Base-by-base conservation (phyloP, 768 basidiomycete genomes). In the Leccinum truebloodii region DNA sequence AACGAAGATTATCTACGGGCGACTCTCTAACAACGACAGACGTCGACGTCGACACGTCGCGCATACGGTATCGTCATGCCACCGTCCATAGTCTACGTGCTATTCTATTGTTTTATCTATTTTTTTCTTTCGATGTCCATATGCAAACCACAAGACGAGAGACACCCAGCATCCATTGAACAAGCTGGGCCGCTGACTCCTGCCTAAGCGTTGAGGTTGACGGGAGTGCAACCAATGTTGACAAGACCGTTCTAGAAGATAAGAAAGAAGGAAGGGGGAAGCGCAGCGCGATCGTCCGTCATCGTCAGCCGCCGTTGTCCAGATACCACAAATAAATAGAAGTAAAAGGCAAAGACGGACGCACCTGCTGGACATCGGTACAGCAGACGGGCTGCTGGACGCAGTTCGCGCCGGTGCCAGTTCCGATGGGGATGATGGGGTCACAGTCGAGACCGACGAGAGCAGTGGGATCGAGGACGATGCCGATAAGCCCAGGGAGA, bases 341-440 rank as follows among this genome's bases (percentile, higher is more conserved):
- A 22, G 0, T 2, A 10, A n/a, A 35, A 32, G 20, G n/a, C 6
- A 30, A 20, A 32, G 20, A 16, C 14, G 10, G 5, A 63, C 55
- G 55, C 12, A 63, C 65, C 9, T 5, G 1, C 0, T 3, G 0
- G 9, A 32, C 12, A 22, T 24, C 1, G 20, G 4, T 1, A 53
- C 67, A 69, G n/a, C 67, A 69, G 26, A 62, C 44, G 2, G 68
- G 14, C 8, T 60, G 6, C 28, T 56, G 22, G 0, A 6, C 0
- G 57, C 67, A 69, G 0, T 0, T 0, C 1, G 52, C 8, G 12
- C 52, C 54, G 5, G 49, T 18, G 5, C 26, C 41, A 0, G 22
- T 4, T 3, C 8, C n/a, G 2, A 57, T 0, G 8, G 14, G 4
- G 3, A 66, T 26, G 22, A 58, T 50, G 28, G 0, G 26, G 26